phyloP scores from a whole-genome alignment of 2,329 filamentous ascomycete species.

The Rhexocercosporidium sp. region DNA sequence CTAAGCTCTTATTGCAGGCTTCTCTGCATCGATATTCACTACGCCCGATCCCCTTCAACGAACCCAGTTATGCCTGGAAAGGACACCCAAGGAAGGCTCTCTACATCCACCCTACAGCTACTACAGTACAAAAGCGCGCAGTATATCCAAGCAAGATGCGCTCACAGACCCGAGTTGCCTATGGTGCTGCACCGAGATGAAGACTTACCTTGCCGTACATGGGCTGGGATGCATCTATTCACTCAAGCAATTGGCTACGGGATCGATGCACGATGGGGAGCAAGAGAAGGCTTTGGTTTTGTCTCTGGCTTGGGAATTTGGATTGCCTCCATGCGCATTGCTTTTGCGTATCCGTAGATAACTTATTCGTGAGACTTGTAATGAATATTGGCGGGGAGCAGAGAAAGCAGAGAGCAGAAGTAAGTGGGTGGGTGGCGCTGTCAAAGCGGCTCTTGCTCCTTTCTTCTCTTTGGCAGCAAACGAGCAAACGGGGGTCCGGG shows the following conservation, averaged over 20 bases:
- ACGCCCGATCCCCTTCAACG: neutral
- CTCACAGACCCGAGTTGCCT: neutral
- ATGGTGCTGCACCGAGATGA: neutral
- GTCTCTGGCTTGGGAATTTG: neutral
- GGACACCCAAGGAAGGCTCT: neutral
- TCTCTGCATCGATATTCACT: neutral
- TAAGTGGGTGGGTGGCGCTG: neutral
- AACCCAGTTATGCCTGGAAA: neutral
- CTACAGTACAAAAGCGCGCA: neutral
- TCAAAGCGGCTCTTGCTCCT: conserved; percentile 2
- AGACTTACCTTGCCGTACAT: neutral
- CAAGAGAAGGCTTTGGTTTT: neutral
- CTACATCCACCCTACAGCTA: neutral
- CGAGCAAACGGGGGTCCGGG: neutral
- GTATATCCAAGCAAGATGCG: neutral
- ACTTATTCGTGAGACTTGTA: conserved; percentile 36
- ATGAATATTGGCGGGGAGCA: conserved; percentile 7
- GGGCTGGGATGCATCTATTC: neutral
- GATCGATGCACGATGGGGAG: neutral
- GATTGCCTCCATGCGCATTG: conserved; percentile 1
- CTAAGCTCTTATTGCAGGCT: neutral
- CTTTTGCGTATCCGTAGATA: conserved; percentile 34
- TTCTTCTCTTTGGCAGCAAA: neutral
- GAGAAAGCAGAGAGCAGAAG: no score
- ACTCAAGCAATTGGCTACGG: neutral